A percentile compares a stretch with the other conserved stretches of the same genome.
Evolutionary conservation across 208 protist genomes (phyloP).

Genomic region (Trypanosoma vivax): DNA sequence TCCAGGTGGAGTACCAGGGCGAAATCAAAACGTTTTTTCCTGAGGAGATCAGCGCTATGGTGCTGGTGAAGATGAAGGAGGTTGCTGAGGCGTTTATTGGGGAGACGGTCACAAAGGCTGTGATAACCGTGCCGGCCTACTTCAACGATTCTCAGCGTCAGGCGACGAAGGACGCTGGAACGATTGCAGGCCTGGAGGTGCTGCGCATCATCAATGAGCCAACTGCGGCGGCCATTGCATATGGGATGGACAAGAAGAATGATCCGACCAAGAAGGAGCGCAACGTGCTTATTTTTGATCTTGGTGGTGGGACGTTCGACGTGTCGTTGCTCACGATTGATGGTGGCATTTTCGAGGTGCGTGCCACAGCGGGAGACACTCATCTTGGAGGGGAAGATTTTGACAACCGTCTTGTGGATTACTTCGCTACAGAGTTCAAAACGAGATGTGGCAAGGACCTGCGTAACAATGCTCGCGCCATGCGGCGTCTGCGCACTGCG

Average conservation of each 20-base stretch:
- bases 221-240: constrained; percentile 99
- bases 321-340: constrained; percentile 99
- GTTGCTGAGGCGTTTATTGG: constrained; percentile 93
- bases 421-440: constrained; percentile 96
- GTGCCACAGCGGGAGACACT: constrained; percentile 98
- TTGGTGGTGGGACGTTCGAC: constrained; percentile 98
- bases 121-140: constrained; percentile 99
- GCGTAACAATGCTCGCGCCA: constrained; percentile 58
- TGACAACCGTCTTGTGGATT: constrained; percentile 97
- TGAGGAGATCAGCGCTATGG: constrained; percentile 82
- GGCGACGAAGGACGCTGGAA: constrained; percentile 98
- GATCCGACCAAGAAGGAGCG: constrained; percentile 79
- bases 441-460: constrained; percentile 69
- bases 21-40: constrained; percentile 75
- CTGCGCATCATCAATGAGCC: constrained; percentile 99
- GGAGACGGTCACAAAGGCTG: constrained; percentile 86
- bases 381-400: constrained; percentile 99
- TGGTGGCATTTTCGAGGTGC: constrained; percentile 98
- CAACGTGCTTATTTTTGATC: constrained; percentile 98
- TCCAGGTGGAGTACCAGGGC: constrained; percentile 66
- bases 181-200: constrained; percentile 96
- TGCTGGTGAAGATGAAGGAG: constrained; percentile 92
- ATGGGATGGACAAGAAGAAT: constrained; percentile 96
- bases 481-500: constrained; percentile 75
- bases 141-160: constrained; percentile 99